Base-by-base conservation (phyloP, 305 asterid genomes). In the Fraxinus albicans region DNA sequence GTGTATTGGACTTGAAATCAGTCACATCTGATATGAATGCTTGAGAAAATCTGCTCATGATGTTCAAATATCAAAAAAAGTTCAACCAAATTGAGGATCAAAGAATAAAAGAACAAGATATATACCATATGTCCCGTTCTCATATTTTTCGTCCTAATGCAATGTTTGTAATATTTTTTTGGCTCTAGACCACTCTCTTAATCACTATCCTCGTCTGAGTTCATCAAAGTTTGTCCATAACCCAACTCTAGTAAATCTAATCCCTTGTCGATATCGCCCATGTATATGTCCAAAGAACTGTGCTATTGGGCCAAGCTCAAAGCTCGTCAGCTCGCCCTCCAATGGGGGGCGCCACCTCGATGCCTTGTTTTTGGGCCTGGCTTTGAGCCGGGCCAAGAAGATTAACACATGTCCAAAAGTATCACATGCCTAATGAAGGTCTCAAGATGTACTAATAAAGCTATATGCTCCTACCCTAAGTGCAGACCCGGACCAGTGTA, bases 11-110 rank as follows among this genome's bases (percentile, higher is more conserved):
- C 50, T 60, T 29, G 2, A 15, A 77, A 47, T 65, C 33, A 33
- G 81, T 83, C 83, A 63, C 55, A 34, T 69, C 73, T 44, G 67
- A 34, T 13, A 60, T 27, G 77, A 73, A n/a, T 58, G 35, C 10
- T 47, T 27, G 80, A 77, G 80, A 76, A 55, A 53, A 19, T 7
- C 13, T 69, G 76, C 73, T 17, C 25, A n/a, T 53, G 25, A 53
- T 53, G 65, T 53, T 53, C 65, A 53, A 53, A n/a, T n/a, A 17
- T 53, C 9, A 5, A 53, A 53, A 53, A 53, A 53, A 53, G 55
- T 17, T 53, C 17, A 53, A 17, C 23, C 63, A 53, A 53, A 53
- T 4, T 4, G 63, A 53, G 23, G 8, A 21, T 17, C 23, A 53
- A 53, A 53, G 63, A 53, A 53, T 53, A 17, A 53, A 53, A 53